phyloP scores from a whole-genome alignment of 148 eudicot species.

The Tetragonia tetragonoides region DNA sequence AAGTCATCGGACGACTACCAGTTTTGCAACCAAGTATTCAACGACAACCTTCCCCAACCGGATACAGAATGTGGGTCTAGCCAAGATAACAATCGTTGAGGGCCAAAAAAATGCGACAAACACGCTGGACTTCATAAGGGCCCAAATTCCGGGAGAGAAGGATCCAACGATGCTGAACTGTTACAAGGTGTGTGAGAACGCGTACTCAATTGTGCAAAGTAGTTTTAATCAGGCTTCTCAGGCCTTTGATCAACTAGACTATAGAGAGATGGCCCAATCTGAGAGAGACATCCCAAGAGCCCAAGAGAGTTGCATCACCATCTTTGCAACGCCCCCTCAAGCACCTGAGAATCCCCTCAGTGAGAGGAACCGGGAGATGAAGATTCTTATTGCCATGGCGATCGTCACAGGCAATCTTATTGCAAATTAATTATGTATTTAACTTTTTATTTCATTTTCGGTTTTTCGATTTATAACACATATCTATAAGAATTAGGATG shows the following conservation, averaged over 20 bases:
- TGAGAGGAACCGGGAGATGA: conserved; percentile 30
- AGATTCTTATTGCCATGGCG: conserved; percentile 28
- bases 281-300: conserved; percentile 18
- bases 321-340: background rate
- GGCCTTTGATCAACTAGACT: conserved; percentile 5
- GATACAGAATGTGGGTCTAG: conserved; percentile 8
- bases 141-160: background rate
- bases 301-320: conserved; percentile 14
- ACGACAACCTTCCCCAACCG: conserved; percentile 14
- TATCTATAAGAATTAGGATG: too few species aligned
- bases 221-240: conserved; percentile 13
- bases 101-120: conserved; percentile 15
- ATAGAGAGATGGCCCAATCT: background rate
- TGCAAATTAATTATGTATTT: background rate
- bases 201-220: background rate
- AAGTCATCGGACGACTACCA: conserved; percentile 20
- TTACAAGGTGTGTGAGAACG: conserved; percentile 16
- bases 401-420: background rate
- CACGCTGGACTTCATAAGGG: conserved; percentile 14
- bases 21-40: conserved; percentile 21
- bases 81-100: conserved; percentile 19
- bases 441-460: too few species aligned
- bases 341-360: background rate
- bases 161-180: background rate
- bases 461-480: too few species aligned